Conservation (phyloP, 1,284 basidiomycete species). For the Cerioporus squamosus region DNA sequence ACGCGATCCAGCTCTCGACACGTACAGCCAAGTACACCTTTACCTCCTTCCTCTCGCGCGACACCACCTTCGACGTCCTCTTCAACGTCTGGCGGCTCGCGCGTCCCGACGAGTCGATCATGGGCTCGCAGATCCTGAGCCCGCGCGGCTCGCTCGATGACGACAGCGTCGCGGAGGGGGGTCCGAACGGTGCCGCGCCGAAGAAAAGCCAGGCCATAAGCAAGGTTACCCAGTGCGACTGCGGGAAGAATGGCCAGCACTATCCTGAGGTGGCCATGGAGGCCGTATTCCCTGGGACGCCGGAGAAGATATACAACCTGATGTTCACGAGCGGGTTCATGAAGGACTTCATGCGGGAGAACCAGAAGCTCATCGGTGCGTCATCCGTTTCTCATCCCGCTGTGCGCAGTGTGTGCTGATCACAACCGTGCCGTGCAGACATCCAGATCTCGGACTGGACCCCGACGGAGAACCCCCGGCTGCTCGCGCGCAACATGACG, state of each 20-base stretch:
- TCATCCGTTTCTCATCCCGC: slow-evolving; percentile 9
- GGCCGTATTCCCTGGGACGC: slow-evolving; percentile 82
- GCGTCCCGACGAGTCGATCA: slow-evolving; percentile 71
- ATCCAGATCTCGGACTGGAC: slow-evolving; percentile 93
- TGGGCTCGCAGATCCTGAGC: slow-evolving; percentile 34
- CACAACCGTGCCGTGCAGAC: slow-evolving; percentile 51
- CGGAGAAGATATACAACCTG: slow-evolving; percentile 94
- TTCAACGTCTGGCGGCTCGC: slow-evolving; percentile 95
- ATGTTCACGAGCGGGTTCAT: slow-evolving; percentile 97
- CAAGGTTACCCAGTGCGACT: slow-evolving; percentile 77
- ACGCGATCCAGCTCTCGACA: slow-evolving; percentile 93
- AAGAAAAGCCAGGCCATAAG: slow-evolving; percentile 27
- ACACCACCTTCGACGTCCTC: slow-evolving; percentile 96
- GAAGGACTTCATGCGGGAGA: slow-evolving; percentile 88
- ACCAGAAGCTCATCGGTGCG: slow-evolving; percentile 90
- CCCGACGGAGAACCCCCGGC: slow-evolving; percentile 69
- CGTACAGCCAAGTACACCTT: slow-evolving; percentile 88
- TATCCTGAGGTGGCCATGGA: slow-evolving; percentile 80
- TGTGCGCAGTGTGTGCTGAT: neutral
- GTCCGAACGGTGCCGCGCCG: slow-evolving; percentile 1
- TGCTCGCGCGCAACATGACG: slow-evolving; percentile 86
- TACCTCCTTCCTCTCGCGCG: slow-evolving; percentile 94
- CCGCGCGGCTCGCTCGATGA: slow-evolving; percentile 31
- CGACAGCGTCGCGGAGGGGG: slow-evolving; percentile 14
- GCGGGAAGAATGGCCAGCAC: slow-evolving; percentile 76